Evolutionary conservation across 2,329 filamentous ascomycete species (phyloP).

Genomic region (Xylariales sp.): DNA sequence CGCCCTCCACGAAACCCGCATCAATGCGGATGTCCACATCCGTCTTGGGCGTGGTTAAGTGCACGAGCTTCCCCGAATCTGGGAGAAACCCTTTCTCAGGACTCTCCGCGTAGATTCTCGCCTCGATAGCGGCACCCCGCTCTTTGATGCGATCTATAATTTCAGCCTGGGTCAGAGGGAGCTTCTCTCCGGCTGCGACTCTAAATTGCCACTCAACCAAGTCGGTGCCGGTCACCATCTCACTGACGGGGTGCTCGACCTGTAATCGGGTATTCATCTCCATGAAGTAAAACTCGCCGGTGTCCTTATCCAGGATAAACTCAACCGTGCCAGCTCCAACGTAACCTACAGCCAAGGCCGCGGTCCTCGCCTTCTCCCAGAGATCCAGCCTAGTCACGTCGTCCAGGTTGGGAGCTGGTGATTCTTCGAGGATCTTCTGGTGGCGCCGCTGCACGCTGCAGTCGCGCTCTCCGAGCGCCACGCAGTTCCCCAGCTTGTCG

Average conservation of each 20-base stretch:
- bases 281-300: conserved; percentile 77
- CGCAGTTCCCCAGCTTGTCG: conserved; percentile 71
- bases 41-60: conserved; percentile 69
- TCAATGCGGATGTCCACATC: conserved; percentile 81
- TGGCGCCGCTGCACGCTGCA: conserved; percentile 84
- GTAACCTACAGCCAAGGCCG: conserved; percentile 74
- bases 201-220: conserved; percentile 97
- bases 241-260: conserved; percentile 91
- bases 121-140: conserved; percentile 87
- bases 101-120: conserved; percentile 93
- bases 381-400: conserved; percentile 55
- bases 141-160: conserved; percentile 72
- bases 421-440: conserved; percentile 90
- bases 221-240: conserved; percentile 64
- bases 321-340: conserved; percentile 88
- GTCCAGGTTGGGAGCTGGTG: conserved; percentile 67
- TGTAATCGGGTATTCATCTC: conserved; percentile 86
- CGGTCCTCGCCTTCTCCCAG: conserved; percentile 62
- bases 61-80: conserved; percentile 82
- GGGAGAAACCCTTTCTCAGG: conserved; percentile 90
- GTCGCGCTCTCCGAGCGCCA: conserved; percentile 83
- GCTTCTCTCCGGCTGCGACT: conserved; percentile 54
- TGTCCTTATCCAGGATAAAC: conserved; percentile 82
- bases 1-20: conserved; percentile 85
- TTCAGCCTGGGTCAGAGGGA: conserved; percentile 52